Evolutionary conservation across 768 basidiomycete genomes (phyloP), one percentile per base, ranked within the genome.

Genomic region (Amanita polypyramis): DNA sequence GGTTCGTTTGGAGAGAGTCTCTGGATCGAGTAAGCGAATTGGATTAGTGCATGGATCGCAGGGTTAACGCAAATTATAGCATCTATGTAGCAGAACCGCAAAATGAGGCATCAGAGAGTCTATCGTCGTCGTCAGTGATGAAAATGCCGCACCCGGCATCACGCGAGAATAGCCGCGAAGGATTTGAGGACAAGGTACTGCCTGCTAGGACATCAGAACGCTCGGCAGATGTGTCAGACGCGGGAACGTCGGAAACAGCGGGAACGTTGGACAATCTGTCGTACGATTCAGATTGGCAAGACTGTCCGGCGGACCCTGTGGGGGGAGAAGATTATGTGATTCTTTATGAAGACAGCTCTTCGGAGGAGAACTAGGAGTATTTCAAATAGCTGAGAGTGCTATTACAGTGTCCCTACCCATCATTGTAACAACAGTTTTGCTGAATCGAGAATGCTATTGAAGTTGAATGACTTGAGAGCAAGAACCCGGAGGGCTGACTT

Each of bases 21-120:
- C 15, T 89, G 87, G 85, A 76, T 85, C 25, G 17, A 14, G 46
- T 20, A 85, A 88, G 87, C 87, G 51, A 62, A 83, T 68, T 11
- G 2, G 50, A 20, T 36, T 47, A 17, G 11, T 25, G n/a, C n/a
- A 5, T 10, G 27, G 5, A 17, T 32, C 1, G 17, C 19, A 11
- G 32, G 6, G 15, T 36, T 45, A 20, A 45, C 12, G 2, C 8
- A 4, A 20, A 15, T 12, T 11, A 5, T 19, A 45, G 44, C 23
- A 80, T 89, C 59, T 75, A 71, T 45, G 85, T 89, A n/a, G 69
- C 68, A 11, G 81, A 85, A 56, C 67, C 71, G 25, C 60, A 61
- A 49, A 33, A 47, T 25, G 61, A 65, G 20, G 59, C 62, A 6
- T 63, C 74, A 27, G 65, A 70, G n/a, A 80, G 80, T 1, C 63